Evolutionary conservation across 2,329 filamentous ascomycete species (phyloP), one percentile per base, ranked within the genome.

Genomic region (Ophiocordyceps camponoti-leonardi): DNA sequence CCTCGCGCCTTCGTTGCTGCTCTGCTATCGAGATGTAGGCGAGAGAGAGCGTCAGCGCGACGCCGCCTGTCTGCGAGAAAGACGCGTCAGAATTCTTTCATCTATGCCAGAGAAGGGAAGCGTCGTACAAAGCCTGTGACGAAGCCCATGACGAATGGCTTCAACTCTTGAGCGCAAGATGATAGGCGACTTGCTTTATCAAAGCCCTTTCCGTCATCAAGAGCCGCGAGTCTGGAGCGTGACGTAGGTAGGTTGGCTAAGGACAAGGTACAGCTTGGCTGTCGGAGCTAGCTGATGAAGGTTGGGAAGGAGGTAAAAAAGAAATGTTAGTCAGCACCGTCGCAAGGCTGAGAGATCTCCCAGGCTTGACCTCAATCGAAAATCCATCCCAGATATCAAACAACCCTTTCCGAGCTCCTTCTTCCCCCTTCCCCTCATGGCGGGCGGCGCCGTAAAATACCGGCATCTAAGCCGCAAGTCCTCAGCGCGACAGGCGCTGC

Each of bases 391-490:
- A 41, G 14, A 41, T 12, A 12, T 19, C 35, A n/a, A 14, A 7
- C 35, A 39, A 11, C 19, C 11, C 20, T 35, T n/a, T 35, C 33
- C n/a, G 13, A 18, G n/a, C 13, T 16, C 33, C 31, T 14, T 11
- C 12, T 14, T 13, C 31, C 11, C 33, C 33, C 14, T 5, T 6
- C 40, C 28, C 7, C 30, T 49, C 54, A 94, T 95, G 88, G 87
- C 86, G 52, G 87, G 87, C 57, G 86, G 85, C 53, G 72, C 78
- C 52, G 75, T 86, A 63, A 93, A 87, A 69, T 94, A 90, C 68
- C 82, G 92, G 54, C 85, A 93, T 65, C 72, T 98, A 50, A 81
- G 80, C 66, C 87, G 92, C 55, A 74, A 78, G 53, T 94, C 87
- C 44, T 72, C 90, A 46, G 92, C 95, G 62, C 79, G 92, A 61